Base-by-base conservation (phyloP, 1,139 yeast species). In the Pneumocystis murina region DNA sequence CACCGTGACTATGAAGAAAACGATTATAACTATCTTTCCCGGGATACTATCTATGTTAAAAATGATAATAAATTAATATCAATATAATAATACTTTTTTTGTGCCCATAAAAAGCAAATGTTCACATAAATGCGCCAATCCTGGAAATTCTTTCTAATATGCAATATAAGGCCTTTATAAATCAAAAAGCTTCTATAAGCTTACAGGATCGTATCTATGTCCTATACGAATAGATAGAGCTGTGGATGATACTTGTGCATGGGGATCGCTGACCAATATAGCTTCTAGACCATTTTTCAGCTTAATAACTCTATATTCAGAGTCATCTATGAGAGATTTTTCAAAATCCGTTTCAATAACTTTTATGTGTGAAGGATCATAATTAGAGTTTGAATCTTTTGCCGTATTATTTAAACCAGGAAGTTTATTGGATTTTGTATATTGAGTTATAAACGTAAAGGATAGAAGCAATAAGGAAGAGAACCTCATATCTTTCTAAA, bases 101-200 rank as follows among this genome's bases (percentile, higher is more conserved):
- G 97, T 91, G n/a, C 98, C 98, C 96, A 92, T 89, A 73, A 92
- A 92, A 67, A 92, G 78, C 69, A 92, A 78, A 75, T 92, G 98
- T 76, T 92, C 98, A 75, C 97, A 89, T 74, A 92, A 92, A 75
- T 92, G 98, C 1, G 98, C 98, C 67, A 92, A 77, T 0, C 98
- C 98, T 1, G 91, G 86, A 39, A 89, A 74, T 36, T 79, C 77
- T 62, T 80, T 78, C 24, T 41, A 41, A 41, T 7, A 33, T 33
- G 10, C 1, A 17, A 7, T 41, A 41, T 41, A 41, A 17, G 28
- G 5, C 8, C 5, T 17, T 20, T 17, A 20, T 41, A 17, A 41
- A 20, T 5, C 5, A 17, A 41, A 41, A 41, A 41, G 14, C 8
- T 6, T 17, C 5, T n/a, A 24, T 1, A 41, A 8, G 5, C 28